phyloP scores from a whole-genome alignment of 192 early-diverging fungal genomes.

The Umbelopsis isabellina region DNA sequence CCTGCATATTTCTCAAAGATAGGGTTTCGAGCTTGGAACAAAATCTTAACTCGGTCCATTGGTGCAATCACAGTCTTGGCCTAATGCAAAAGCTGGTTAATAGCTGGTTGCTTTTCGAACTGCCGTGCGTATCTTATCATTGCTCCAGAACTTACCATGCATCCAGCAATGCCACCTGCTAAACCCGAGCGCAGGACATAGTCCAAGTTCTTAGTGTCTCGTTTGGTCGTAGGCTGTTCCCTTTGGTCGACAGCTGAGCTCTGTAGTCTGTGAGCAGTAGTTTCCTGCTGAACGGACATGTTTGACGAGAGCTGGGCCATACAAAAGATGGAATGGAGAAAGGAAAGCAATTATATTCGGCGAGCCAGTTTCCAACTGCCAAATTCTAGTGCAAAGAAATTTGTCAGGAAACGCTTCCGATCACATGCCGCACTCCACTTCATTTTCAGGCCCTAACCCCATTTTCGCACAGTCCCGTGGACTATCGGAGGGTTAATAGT shows the following conservation, averaged over 20 bases:
- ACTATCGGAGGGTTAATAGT: too few relatives aligned
- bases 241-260: background rate
- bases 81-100: conserved; percentile 33
- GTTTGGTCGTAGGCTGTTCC: background rate
- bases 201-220: conserved; percentile 44
- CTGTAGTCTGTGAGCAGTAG: conserved; percentile 1
- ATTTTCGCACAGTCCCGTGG: conserved; percentile 17
- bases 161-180: conserved; percentile 57
- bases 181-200: conserved; percentile 52
- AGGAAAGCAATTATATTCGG: background rate
- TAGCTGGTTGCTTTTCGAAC: background rate
- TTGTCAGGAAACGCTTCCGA: background rate
- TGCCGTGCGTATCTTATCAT: background rate
- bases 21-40: conserved; percentile 82
- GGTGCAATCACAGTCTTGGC: conserved; percentile 82
- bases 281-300: conserved; percentile 11
- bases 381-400: background rate
- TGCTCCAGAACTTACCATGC: conserved; percentile 38
- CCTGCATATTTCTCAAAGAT: conserved; percentile 68
- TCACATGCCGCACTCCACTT: conserved; percentile 7
- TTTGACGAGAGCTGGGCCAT: conserved; percentile 13
- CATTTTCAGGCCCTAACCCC: conserved; percentile 3
- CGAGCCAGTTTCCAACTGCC: background rate
- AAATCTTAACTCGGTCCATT: conserved; percentile 83
- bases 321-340: background rate